A percentile compares a stretch with the other conserved stretches of the same genome.
These are phyloP conservation scores for Penicillium sp. DNA, from an alignment of 2,329 filamentous ascomycete species.

Conservation along the genomic window DNA sequence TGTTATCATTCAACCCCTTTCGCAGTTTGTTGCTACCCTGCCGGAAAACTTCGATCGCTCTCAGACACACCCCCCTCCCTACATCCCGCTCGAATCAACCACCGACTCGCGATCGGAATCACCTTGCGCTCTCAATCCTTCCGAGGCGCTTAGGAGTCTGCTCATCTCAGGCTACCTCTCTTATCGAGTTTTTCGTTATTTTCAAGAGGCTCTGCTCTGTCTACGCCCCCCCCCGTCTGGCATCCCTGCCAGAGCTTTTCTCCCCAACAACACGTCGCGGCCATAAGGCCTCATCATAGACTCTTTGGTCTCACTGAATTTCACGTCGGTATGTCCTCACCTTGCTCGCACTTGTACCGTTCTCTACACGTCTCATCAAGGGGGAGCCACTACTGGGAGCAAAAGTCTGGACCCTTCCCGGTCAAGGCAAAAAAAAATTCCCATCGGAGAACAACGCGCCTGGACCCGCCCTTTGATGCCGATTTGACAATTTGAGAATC, in stretches of 20 bases:
- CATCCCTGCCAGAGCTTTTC: conserved; percentile 35
- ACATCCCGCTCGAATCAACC: conserved; percentile 28
- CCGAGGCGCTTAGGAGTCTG: conserved; percentile 26
- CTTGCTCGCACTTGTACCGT: not conserved
- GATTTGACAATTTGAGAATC: conserved; percentile 18
- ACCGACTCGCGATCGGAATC: conserved; percentile 12
- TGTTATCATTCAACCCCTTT: conserved; percentile 14
- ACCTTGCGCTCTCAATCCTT: conserved; percentile 12
- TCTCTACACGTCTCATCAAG: conserved; percentile 2
- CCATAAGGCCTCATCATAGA: conserved; percentile 37
- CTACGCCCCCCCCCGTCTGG: conserved; percentile 25
- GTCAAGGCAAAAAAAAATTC: conserved; percentile 20
- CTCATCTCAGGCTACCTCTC: not conserved
- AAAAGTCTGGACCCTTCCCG: conserved; percentile 4
- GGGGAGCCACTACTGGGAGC: conserved; percentile 6
- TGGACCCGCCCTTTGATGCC: conserved; percentile 7
- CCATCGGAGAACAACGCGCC: conserved; percentile 22
- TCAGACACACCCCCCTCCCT: conserved; percentile 26
- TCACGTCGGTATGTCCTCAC: conserved; percentile 37
- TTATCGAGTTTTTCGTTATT: conserved; percentile 20
- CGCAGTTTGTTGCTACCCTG: conserved; percentile 18
- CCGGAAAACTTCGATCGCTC: conserved; percentile 30
- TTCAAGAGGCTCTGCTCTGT: conserved; percentile 19
- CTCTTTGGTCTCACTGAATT: conserved; percentile 36
- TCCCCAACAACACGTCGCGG: conserved; percentile 31